These are phyloP conservation scores for Pestalotiopsis sp. DNA, from an alignment of 2,329 filamentous ascomycete species.

Conservation along the genomic window DNA sequence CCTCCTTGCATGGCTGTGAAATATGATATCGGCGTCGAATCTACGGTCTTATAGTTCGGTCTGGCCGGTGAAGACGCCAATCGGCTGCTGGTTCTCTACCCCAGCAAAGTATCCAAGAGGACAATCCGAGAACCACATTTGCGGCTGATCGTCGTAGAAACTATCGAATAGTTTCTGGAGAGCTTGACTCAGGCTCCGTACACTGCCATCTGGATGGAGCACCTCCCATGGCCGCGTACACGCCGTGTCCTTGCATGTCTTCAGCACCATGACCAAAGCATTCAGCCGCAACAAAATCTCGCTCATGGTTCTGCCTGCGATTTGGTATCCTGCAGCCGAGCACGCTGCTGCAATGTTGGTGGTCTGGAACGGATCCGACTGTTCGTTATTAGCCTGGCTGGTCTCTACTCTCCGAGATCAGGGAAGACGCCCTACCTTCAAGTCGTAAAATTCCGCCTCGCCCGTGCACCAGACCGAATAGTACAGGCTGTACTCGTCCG, in stretches of 20 bases:
- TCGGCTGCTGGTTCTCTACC: background rate
- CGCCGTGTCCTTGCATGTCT: conserved; percentile 57
- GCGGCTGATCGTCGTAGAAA: conserved; percentile 49
- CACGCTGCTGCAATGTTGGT: conserved; percentile 40
- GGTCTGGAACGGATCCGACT: conserved; percentile 58
- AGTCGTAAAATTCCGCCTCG: conserved; percentile 67
- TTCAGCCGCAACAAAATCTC: conserved; percentile 48
- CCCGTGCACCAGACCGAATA: conserved; percentile 72
- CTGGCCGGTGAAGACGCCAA: no score
- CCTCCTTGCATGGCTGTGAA: no score
- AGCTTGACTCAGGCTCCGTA: conserved; percentile 53
- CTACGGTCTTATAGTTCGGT: no score
- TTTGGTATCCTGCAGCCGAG: conserved; percentile 23
- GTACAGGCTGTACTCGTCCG: conserved; percentile 59
- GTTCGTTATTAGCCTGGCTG: background rate
- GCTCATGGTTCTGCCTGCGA: conserved; percentile 36
- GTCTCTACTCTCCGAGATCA: background rate
- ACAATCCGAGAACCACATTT: background rate
- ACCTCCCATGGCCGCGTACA: conserved; percentile 60
- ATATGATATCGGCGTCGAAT: no score
- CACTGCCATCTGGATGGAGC: conserved; percentile 56
- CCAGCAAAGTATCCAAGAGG: background rate
- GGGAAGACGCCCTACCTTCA: conserved; percentile 45
- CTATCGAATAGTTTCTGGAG: conserved; percentile 49
- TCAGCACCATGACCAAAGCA: conserved; percentile 60